Base-by-base conservation (phyloP, 2,329 filamentous ascomycete genomes). In the Ceratocystiopsis brevicomis region DNA sequence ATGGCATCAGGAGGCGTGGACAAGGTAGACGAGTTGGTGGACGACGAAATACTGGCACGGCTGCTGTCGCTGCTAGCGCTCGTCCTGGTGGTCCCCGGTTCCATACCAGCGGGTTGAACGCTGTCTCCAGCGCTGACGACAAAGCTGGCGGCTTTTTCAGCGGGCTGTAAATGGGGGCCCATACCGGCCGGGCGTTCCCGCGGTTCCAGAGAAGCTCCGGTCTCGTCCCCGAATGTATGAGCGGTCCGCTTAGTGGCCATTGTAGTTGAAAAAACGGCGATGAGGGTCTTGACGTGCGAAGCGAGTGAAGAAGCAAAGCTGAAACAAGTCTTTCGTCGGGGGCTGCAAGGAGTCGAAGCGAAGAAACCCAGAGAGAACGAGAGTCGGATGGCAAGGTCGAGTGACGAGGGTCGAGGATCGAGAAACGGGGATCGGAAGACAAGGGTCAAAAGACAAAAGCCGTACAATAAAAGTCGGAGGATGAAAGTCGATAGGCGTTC, bases 21-120 rank as follows among this genome's bases (percentile, higher is more conserved):
- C 11, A 40, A 38, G 15, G 36, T 9, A 3, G 45, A 44, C 4
- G 47, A 45, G 37, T 41, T 42, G 3, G 43, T 19, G 3, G 47
- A 46, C 1, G 48, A 50, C 2, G 42, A 37, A 17, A 44, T 35
- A 38, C 47, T 49, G 39, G 19, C 43, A 17, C 44, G 17, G 35
- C 47, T 51, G 42, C 36, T 42, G 18, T 37, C 46, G 42, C 36
- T 42, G 15, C 39, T 44, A 25, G 36, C 40, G 34, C 39, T 46
- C 1, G 45, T 36, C 8, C 32, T 9, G 16, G 16, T 33, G 14
- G 19, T 19, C n/a, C 16, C 30, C 13, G 33, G 39, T 15, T 43
- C 44, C 33, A 44, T 39, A n/a, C 37, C 33, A n/a, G 35, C n/a
- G 25, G 25, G 2, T 30, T 30, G 4, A 9, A 8, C 10, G 6